Evolutionary conservation across 257 asterid genomes (phyloP), one percentile per base, ranked within the genome.

Genomic region (Cordia subcordata): DNA sequence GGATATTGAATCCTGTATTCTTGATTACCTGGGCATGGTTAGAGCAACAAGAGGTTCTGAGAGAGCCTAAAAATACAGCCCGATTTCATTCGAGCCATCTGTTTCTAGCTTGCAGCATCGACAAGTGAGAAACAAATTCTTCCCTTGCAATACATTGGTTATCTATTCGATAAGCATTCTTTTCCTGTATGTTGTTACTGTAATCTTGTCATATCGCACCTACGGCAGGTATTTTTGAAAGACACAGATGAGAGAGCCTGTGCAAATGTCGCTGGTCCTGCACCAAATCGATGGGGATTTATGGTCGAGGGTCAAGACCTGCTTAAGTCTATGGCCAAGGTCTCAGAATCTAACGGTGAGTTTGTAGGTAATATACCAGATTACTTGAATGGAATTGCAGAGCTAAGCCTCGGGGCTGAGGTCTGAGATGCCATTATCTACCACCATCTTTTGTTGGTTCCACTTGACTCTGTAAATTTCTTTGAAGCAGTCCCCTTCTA

Each of bases 171-270:
- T 15, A 13, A 10, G 9, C 57, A 20, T n/a, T 20, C 33, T 11
- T 53, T 22, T 15, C 10, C 21, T 53, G 8, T 20, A 22, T 23
- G 54, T 3, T 21, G 23, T 3, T 10, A 42, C 5, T 42, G 10
- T 14, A 42, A 11, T 42, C 12, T 42, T 42, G 10, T 42, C 2
- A 42, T 8, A 14, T 42, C 12, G 10, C 10, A 42, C 10, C 63
- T 77, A 52, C 22, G 15, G 57, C 86, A 93, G 97, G 96, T 93
- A 58, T 90, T 85, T 65, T 73, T 93, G 75, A 87, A 93, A 85
- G 99, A 89, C 75, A 93, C 99, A 47, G 99, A 93, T 77, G 96
- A 89, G 81, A 80, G 99, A 70, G 99, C 99, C 55, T 93, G 99
- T 76, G 99, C 99, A n/a, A 89, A 89, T 74, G 68, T 93, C 71